Conservation (phyloP, 164 flowering plant genomes). For the Liriodendron chinense region DNA sequence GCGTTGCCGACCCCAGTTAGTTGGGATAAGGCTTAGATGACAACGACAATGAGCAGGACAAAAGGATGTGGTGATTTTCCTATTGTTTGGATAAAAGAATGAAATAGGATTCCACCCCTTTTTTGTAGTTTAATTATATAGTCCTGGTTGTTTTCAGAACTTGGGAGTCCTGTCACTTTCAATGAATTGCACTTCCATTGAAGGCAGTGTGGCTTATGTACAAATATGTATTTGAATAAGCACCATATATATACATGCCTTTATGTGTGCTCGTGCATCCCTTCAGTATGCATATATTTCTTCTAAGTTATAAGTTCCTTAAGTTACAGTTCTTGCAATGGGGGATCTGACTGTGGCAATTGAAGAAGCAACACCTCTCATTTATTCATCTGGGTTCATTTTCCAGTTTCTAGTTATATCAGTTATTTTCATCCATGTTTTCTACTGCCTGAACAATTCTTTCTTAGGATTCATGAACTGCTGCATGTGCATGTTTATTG, state of each 20-base stretch:
- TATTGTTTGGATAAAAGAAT: no score
- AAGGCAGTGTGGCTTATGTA: background rate
- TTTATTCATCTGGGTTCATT: background rate
- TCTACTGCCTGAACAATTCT: background rate
- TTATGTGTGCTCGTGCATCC: background rate
- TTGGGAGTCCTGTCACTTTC: no score
- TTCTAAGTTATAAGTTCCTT: no score
- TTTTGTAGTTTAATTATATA: no score
- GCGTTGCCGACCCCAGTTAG: no score
- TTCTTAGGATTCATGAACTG: no score
- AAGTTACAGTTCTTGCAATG: no score
- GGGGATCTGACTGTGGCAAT: background rate
- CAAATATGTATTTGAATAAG: background rate
- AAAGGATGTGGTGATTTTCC: no score
- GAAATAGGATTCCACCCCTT: no score
- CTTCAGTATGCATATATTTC: background rate
- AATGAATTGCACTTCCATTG: background rate
- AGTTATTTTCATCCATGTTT: background rate
- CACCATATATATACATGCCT: background rate
- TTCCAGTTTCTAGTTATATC: background rate
- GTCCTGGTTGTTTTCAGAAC: no score
- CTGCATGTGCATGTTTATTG: background rate
- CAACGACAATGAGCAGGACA: no score
- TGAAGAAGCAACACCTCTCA: background rate
- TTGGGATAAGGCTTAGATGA: no score